Conservation (phyloP, 345 rosid species). For the Capsella bursapastoris region DNA sequence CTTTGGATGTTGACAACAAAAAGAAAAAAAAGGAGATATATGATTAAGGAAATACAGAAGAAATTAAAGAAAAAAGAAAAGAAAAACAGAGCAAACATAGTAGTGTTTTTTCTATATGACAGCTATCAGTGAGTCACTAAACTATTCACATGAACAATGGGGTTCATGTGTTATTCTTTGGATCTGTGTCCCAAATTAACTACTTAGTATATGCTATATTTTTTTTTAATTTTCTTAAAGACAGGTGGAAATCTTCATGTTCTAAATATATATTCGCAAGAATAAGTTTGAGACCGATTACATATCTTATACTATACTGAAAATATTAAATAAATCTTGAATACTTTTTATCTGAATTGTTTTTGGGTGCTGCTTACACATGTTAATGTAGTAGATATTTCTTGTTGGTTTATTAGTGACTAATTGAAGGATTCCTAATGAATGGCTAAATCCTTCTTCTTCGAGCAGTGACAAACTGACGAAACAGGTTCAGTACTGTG, state of each 20-base stretch:
- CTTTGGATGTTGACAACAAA: conserved; percentile 27
- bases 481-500: conserved; percentile 13
- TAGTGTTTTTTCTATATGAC: conserved; percentile 38
- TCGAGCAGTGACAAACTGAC: conserved; percentile 26
- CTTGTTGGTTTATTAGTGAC: neutral
- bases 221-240: neutral
- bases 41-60: conserved; percentile 30
- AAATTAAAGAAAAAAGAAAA: conserved; percentile 32
- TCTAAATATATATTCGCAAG: neutral
- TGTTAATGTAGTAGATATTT: neutral
- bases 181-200: conserved; percentile 34
- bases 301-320: neutral
- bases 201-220: conserved; percentile 3
- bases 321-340: neutral
- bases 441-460: neutral
- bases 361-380: conserved; percentile 7
- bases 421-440: neutral
- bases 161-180: conserved; percentile 44
- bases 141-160: conserved; percentile 45
- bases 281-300: no score
- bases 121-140: conserved; percentile 45
- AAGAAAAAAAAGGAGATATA: neutral
- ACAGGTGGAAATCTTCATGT: neutral
- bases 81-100: conserved; percentile 7
- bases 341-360: neutral